Evolutionary conservation across 352 stramenopile species (phyloP).

Genomic region (Phytophthora kernoviae): DNA sequence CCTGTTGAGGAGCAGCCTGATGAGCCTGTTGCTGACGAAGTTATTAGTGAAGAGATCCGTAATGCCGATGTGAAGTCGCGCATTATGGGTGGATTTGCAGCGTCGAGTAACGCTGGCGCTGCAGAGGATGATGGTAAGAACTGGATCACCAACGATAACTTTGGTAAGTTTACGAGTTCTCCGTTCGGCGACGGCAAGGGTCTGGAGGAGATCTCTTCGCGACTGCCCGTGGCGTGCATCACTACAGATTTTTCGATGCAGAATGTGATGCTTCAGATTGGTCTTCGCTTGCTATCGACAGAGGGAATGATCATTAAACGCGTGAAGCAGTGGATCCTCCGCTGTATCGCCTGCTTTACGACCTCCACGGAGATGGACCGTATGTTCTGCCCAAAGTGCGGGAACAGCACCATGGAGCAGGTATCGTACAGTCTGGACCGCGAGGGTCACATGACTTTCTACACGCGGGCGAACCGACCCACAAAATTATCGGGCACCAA

Average conservation of each 20-base stretch:
- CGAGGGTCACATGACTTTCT: slow-evolving; percentile 90
- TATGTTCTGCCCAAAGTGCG: slow-evolving; percentile 97
- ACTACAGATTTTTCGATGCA: slow-evolving; percentile 92
- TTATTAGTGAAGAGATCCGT: slow-evolving; percentile 58
- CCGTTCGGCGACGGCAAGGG: slow-evolving; percentile 80
- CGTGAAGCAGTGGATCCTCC: slow-evolving; percentile 96
- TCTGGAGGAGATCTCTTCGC: slow-evolving; percentile 59
- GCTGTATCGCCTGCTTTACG: slow-evolving; percentile 97
- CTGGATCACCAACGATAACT: slow-evolving; percentile 82
- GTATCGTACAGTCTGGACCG: slow-evolving; percentile 95
- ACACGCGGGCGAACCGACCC: slow-evolving; percentile 80
- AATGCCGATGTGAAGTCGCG: slow-evolving; percentile 87
- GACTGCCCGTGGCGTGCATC: slow-evolving; percentile 74
- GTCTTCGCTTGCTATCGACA: slow-evolving; percentile 73
- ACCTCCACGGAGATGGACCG: slow-evolving; percentile 92
- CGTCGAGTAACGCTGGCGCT: slow-evolving; percentile 76
- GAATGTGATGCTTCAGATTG: slow-evolving; percentile 92
- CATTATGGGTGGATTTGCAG: slow-evolving; percentile 84
- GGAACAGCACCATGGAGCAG: slow-evolving; percentile 94
- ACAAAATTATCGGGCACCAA: slow-evolving; percentile 95
- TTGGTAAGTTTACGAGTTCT: slow-evolving; percentile 60
- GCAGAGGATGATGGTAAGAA: slow-evolving; percentile 88
- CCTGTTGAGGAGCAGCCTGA: slow-evolving; percentile 20
- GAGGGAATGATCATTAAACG: slow-evolving; percentile 89
- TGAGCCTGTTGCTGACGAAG: slow-evolving; percentile 38